Evolutionary conservation across 805 yeast species (phyloP), one percentile per base, ranked within the genome.

Genomic region (Sugiyamaella boreocaroliniensis): DNA sequence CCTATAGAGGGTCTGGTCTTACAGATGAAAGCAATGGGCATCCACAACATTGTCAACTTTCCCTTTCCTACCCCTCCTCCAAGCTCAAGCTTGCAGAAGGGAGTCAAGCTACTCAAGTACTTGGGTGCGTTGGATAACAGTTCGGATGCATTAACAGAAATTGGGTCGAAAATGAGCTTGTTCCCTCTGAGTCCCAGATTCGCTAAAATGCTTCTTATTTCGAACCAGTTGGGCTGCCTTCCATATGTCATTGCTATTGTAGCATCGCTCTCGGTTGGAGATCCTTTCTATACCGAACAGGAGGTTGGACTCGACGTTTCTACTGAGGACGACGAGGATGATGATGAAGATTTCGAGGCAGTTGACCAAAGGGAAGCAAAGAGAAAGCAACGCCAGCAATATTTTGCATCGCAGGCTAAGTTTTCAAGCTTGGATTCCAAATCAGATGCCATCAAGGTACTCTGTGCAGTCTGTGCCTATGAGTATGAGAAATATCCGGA

Each of bases 41-140:
- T 93, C 55, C 93, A 87, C 65, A 86, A 86, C 50, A 84, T 93
- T 40, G 72, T 82, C 19, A 92, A 93, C 63, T 93, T 93, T 73
- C 99, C 99, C 37, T 93, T 93, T 71, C 96, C 98, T 3, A 90
- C 98, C 0, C 87, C 96, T 1, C 97, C 98, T 0, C 86, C 83
- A 49, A 71, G 84, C 50, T 46, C 48, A 0, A 72, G 85, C 34
- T 71, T 93, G 42, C 67, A 66, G 1, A 80, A 76, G 51, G 95
- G 97, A 0, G 83, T 88, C 56, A 76, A 75, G 52, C 64, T 89
- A 12, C 73, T 93, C 52, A 76, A 79, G 43, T 78, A 80, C 58
- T 68, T 93, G 29, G 97, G 97, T 9, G 99, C 98, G 0, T 69
- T 93, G 55, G 78, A 77, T 54, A 53, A 45, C n/a, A 71, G 70